Conservation (phyloP, 1,284 basidiomycete genomes). For the Tranzscheliella williamsii region DNA sequence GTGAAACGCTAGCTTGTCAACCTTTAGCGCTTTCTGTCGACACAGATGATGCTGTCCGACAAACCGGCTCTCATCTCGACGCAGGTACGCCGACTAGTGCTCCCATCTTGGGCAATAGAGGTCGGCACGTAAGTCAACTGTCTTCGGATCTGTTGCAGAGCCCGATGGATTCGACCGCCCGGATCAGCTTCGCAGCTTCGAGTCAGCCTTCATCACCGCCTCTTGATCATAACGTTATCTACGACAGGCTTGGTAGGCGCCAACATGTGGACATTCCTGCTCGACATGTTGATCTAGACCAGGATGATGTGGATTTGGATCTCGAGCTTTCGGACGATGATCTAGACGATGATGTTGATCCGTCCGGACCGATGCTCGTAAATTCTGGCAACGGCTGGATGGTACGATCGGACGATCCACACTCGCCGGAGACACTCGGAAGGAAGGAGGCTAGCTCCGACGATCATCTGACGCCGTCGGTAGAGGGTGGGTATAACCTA, state of each 20-base stretch:
- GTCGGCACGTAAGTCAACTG: constrained; percentile 6
- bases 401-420: constrained; percentile 11
- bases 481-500: constrained; percentile 54
- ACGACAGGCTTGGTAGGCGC: constrained; percentile 24
- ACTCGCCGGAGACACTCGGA: constrained; percentile 14
- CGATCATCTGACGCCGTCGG: constrained; percentile 47
- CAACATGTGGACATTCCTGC: constrained; percentile 8
- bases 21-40: constrained; percentile 17
- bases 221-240: constrained; percentile 6
- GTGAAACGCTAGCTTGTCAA: background rate
- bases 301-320: constrained; percentile 40
- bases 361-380: constrained; percentile 17
- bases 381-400: constrained; percentile 46
- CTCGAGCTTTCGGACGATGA: constrained; percentile 43
- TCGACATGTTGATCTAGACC: constrained; percentile 8
- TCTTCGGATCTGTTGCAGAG: constrained; percentile 20
- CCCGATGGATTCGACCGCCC: constrained; percentile 6
- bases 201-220: constrained; percentile 36
- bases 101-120: constrained; percentile 20
- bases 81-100: constrained; percentile 34
- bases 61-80: constrained; percentile 14
- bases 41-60: constrained; percentile 15
- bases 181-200: constrained; percentile 14
- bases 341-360: background rate
- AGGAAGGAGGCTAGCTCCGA: constrained; percentile 27